Evolutionary conservation across 352 stramenopile genomes (phyloP), one percentile per base, ranked within the genome.

Genomic region (Phytophthora tubulina): DNA sequence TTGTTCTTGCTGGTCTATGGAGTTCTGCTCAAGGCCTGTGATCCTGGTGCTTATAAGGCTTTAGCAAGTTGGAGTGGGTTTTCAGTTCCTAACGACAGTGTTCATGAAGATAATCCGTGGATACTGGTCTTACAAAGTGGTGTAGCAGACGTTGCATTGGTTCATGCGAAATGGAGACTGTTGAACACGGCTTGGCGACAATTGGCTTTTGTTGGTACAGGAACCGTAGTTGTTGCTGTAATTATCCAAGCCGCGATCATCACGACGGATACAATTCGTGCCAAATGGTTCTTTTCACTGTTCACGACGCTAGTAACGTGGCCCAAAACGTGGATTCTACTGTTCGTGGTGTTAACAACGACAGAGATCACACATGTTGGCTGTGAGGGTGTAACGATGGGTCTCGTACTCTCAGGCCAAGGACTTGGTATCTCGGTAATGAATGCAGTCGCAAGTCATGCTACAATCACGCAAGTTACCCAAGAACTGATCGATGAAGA

Each of bases 361-460:
- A 91, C 84, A 1, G 85, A 93, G 57, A 84, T 91, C 46, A 72
- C 84, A 3, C 70, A 85, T 15, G 72, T 81, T 5, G 85, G 82
- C 3, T 76, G 70, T 8, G 83, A 91, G 59, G 85, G 83, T 6
- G 80, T 81, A 38, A 89, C 76, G 1, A 77, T 90, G 39, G 84
- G 85, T 0, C 48, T 90, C 9, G 56, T 89, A 6, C 62, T 88
- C 15, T 89, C 83, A 3, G 75, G 85, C 30, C 77, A 88, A 52
- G 69, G 64, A 31, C 73, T 91, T 35, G 67, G 73, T 3, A 73
- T 51, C n/a, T 60, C 81, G 21, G 61, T 63, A 0, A 64, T 72
- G 4, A 73, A 75, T 42, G 79, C 68, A 15, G 21, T 88, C 4
- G 73, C 88, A 9, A 85, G 62, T 38, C n/a, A 76, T 6, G 17